Evolutionary conservation across 1,139 yeast genomes (phyloP).

Genomic region (Kluyveromyces sp.): DNA sequence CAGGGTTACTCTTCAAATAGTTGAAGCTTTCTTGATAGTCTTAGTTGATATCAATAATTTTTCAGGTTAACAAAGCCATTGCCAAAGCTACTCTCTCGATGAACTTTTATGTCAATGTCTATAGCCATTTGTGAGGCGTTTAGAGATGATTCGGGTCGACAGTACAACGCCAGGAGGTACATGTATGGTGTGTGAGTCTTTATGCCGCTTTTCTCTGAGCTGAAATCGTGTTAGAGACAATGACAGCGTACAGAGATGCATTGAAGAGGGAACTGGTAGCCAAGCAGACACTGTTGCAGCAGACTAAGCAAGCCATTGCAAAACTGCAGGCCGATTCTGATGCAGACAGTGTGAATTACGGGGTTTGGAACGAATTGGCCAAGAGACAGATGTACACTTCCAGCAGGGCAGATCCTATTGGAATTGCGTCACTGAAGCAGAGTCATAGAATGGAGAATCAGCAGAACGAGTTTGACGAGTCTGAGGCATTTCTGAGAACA

Average conservation of each 20-base stretch:
- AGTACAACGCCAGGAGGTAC: neutral
- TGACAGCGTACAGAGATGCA: slow-evolving; percentile 17
- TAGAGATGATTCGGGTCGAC: too few relatives aligned
- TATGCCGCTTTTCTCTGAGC: too few relatives aligned
- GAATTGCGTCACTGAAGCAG: slow-evolving; percentile 15
- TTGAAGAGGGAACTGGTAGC: slow-evolving; percentile 25
- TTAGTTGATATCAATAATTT: neutral
- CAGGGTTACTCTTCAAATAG: too few relatives aligned
- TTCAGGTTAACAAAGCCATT: neutral
- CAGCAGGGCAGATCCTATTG: slow-evolving; percentile 31
- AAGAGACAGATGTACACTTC: slow-evolving; percentile 25
- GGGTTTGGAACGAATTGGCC: slow-evolving; percentile 20
- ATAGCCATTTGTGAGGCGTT: too few relatives aligned
- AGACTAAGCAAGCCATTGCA: slow-evolving; percentile 20
- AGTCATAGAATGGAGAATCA: neutral
- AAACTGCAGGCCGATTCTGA: slow-evolving; percentile 9
- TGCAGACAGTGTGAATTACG: slow-evolving; percentile 5
- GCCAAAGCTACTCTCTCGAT: slow-evolving; percentile 1
- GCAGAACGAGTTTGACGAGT: slow-evolving; percentile 13
- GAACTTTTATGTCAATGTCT: too few relatives aligned
- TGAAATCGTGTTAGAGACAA: too few relatives aligned
- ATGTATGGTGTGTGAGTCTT: neutral
- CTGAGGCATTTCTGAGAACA: slow-evolving; percentile 8
- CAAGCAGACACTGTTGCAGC: slow-evolving; percentile 23
- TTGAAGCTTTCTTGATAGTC: too few relatives aligned